Evolutionary conservation across 2,329 filamentous ascomycete species (phyloP).

Genomic region (Penicillium sp.): DNA sequence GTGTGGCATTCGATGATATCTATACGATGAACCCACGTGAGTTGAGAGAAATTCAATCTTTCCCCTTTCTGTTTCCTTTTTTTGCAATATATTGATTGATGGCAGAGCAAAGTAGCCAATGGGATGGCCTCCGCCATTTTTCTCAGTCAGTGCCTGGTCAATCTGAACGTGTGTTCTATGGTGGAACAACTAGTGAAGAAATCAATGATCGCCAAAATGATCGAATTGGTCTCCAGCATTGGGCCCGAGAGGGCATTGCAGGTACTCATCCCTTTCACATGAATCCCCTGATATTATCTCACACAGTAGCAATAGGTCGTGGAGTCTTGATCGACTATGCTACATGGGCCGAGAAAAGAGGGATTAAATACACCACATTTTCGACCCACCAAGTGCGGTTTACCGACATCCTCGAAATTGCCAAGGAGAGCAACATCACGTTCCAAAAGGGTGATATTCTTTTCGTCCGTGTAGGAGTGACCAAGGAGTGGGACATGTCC

Average conservation of each 20-base stretch:
- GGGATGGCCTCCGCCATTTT: conserved; percentile 54
- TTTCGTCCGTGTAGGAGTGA: conserved; percentile 47
- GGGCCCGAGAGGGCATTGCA: conserved; percentile 49
- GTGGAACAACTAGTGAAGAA: conserved; percentile 47
- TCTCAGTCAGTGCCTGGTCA: conserved; percentile 42
- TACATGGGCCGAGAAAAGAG: conserved; percentile 43
- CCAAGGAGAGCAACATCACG: conserved; percentile 42
- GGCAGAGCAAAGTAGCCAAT: conserved; percentile 50
- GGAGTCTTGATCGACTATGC: conserved; percentile 54
- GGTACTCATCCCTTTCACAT: conserved; percentile 22
- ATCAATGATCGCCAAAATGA: conserved; percentile 46
- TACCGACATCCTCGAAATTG: conserved; percentile 39
- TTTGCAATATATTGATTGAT: neutral
- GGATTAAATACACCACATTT: conserved; percentile 43
- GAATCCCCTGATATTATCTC: neutral
- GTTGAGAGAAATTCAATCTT: conserved; percentile 3
- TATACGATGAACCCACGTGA: conserved; percentile 52
- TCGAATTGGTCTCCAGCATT: conserved; percentile 51
- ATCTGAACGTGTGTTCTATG: conserved; percentile 48
- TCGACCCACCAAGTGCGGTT: conserved; percentile 41
- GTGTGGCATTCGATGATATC: conserved; percentile 51
- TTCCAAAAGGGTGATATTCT: conserved; percentile 55
- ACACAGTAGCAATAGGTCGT: conserved; percentile 37
- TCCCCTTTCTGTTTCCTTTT: neutral
- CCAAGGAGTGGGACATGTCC: conserved; percentile 41